Evolutionary conservation across 768 basidiomycete species (phyloP), one percentile per base, ranked within the genome.

Genomic region (Crassisporium funariophilum): DNA sequence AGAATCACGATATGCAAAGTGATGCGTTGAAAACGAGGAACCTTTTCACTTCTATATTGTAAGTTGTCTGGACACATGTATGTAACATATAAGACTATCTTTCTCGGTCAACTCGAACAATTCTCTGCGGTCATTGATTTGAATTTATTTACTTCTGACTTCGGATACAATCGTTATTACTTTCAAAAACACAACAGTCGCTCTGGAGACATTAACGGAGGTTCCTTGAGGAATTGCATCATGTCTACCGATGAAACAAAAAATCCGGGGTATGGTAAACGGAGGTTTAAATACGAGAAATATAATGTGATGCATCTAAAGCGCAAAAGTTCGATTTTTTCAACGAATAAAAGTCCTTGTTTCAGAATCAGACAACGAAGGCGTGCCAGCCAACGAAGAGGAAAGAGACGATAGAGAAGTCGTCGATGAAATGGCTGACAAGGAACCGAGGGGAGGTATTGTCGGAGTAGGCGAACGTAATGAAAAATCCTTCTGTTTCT

Each of bases 1-100:
- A 12, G 80, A 81, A 48, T 44, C 59, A 19, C 61, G 59, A 47
- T 55, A 59, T 38, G 46, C 41, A 19, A 56, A 56, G 36, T 56
- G 17, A 55, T 20, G 15, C 36, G 24, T 33, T 35, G 36, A 48
- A 33, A 48, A 49, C 19, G 16, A 15, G 17, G 9, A 22, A 40
- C 19, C 9, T 13, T 12, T 31, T 21, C 12, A 19, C n/a, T 22
- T 35, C 39, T 41, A 35, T 41, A 31, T 27, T 36, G 27, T 55
- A 24, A 24, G 29, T 35, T 41, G 23, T 6, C 22, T 50, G 52
- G 45, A 49, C 44, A 35, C n/a, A n/a, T n/a, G n/a, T n/a, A n/a
- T n/a, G n/a, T n/a, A n/a, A n/a, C n/a, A n/a, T n/a, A n/a, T n/a
- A n/a, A n/a, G n/a, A n/a, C n/a, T n/a, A n/a, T n/a, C n/a, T n/a